Conservation (phyloP, 2,329 filamentous ascomycete species). For the Thelonectria blattea region DNA sequence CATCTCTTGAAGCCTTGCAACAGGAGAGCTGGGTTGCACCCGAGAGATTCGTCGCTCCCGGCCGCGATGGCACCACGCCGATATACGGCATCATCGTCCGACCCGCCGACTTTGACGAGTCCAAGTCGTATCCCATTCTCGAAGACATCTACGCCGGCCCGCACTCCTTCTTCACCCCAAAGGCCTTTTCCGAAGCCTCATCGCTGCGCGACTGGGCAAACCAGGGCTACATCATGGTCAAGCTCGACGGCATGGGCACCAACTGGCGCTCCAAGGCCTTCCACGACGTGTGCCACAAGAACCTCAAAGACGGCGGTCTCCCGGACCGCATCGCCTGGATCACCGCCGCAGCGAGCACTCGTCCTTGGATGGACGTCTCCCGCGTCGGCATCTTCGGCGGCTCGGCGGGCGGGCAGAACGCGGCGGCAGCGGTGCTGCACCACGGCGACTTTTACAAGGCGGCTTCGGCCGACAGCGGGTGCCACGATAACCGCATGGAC, state of each 20-base stretch:
- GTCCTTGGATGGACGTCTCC: constrained; percentile 38
- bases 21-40: constrained; percentile 26
- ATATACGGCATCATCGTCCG: constrained; percentile 39
- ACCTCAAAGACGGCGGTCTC: constrained; percentile 38
- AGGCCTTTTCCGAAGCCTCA: constrained; percentile 29
- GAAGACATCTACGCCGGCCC: constrained; percentile 41
- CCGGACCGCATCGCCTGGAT: constrained; percentile 41
- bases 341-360: constrained; percentile 34
- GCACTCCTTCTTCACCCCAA: constrained; percentile 35
- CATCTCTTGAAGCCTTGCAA: constrained; percentile 6
- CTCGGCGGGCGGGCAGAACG: constrained; percentile 42
- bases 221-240: constrained; percentile 40
- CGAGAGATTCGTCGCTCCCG: constrained; percentile 35
- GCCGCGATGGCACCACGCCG: constrained; percentile 36
- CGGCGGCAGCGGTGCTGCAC: constrained; percentile 36
- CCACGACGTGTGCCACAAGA: constrained; percentile 41
- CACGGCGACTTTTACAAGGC: constrained; percentile 40
- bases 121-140: constrained; percentile 37
- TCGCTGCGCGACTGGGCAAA: constrained; percentile 34
- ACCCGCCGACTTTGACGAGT: constrained; percentile 33
- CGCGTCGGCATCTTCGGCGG: constrained; percentile 39
- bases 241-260: constrained; percentile 43
- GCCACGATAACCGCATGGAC: constrained; percentile 42
- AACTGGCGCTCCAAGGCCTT: constrained; percentile 40
- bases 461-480: constrained; percentile 37